phyloP scores from a whole-genome alignment of 2,329 filamentous ascomycete species.

The Scopulariopsis brevicaulis region DNA sequence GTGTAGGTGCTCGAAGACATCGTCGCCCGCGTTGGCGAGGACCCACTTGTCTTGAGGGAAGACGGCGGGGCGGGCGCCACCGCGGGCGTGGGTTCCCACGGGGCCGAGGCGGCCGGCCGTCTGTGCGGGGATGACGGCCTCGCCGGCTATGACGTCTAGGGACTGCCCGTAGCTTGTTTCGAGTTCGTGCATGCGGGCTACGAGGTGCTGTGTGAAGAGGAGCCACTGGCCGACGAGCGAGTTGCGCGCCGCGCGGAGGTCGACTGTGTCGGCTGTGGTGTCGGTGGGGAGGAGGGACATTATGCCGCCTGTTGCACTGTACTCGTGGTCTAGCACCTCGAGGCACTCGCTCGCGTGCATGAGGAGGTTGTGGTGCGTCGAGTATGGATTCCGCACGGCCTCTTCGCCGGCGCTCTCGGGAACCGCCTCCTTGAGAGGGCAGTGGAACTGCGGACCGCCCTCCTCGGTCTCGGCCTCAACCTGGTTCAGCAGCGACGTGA shows the following conservation, averaged over 20 bases:
- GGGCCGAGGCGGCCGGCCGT: conserved; percentile 36
- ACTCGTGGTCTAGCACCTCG: conserved; percentile 49
- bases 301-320: conserved; percentile 41
- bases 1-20: conserved; percentile 34
- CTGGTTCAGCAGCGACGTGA: conserved; percentile 33
- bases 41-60: conserved; percentile 45
- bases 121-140: conserved; percentile 37
- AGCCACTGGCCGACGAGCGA: conserved; percentile 47
- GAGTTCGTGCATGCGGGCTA: conserved; percentile 43
- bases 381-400: conserved; percentile 6
- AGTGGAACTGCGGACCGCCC: conserved; percentile 29
- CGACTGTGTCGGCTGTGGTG: conserved; percentile 16
- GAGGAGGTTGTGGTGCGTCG: conserved; percentile 35
- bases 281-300: conserved; percentile 39
- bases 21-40: conserved; percentile 41
- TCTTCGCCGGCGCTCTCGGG: conserved; percentile 4
- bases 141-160: conserved; percentile 35
- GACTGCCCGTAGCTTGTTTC: conserved; percentile 40
- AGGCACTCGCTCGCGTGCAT: conserved; percentile 49
- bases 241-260: conserved; percentile 30
- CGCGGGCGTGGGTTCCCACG: conserved; percentile 24
- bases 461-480: conserved; percentile 29
- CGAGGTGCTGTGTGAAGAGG: conserved; percentile 38
- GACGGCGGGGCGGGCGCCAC: conserved; percentile 32
- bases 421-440: conserved; percentile 24